These are phyloP conservation scores for Carex pumila DNA, from an alignment of 176 grass and related monocot species.

Conservation along the genomic window DNA sequence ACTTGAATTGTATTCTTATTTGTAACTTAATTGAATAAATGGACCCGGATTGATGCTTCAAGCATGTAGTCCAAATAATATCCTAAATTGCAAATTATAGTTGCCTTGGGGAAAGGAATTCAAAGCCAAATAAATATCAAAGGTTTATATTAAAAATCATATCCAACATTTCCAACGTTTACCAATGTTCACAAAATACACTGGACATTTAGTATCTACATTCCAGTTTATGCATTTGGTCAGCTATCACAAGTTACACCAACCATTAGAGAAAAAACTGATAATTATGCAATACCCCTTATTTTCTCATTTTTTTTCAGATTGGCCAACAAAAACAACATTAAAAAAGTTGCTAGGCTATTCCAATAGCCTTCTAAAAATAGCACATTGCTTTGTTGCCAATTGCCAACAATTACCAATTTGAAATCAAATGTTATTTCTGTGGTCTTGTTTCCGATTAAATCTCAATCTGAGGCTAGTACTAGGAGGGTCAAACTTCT, in stretches of 20 bases:
- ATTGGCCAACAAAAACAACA: background rate
- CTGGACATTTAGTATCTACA: background rate
- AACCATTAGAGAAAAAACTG: background rate
- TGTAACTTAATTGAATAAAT: background rate
- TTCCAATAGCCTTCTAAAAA: background rate
- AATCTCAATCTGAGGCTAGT: background rate
- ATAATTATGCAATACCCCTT: background rate
- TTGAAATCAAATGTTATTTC: background rate
- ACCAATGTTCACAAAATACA: background rate
- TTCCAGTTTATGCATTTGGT: background rate
- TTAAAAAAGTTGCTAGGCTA: background rate
- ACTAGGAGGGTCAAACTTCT: background rate
- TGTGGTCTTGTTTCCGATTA: background rate
- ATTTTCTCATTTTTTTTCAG: background rate
- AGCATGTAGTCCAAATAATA: background rate
- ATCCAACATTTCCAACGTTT: background rate
- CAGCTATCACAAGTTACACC: background rate
- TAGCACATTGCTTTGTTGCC: background rate
- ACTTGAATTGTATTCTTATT: background rate
- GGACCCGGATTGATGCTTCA: background rate
- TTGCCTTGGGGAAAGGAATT: background rate
- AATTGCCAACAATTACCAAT: background rate
- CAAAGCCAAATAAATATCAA: background rate
- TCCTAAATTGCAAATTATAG: background rate
- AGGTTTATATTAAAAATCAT: background rate